Evolutionary conservation across 768 basidiomycete species (phyloP).

Genomic region (Tylopilus vinaceipallidus): DNA sequence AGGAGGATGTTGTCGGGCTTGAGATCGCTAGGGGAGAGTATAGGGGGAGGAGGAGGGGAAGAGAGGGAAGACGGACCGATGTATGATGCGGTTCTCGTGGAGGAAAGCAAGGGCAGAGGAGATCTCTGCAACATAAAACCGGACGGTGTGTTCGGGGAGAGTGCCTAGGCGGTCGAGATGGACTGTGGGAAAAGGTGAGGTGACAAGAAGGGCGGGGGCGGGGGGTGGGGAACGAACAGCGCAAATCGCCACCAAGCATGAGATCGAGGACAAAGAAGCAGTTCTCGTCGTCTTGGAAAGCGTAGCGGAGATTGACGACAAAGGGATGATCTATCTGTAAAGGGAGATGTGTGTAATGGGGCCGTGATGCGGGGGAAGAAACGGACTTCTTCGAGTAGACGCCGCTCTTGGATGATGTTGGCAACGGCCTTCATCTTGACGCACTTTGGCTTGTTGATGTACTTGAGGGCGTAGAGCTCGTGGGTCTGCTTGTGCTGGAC

Average conservation of each 20-base stretch:
- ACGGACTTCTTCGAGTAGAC: conserved; percentile 89
- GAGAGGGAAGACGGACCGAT: conserved; percentile 62
- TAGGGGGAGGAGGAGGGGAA: background rate
- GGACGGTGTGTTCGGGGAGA: conserved; percentile 73
- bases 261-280: conserved; percentile 98
- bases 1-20: conserved; percentile 98
- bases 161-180: conserved; percentile 82
- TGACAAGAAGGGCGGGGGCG: background rate
- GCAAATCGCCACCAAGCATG: conserved; percentile 93
- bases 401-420: conserved; percentile 95
- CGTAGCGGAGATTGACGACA: conserved; percentile 92
- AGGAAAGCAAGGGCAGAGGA: conserved; percentile 86
- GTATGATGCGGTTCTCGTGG: conserved; percentile 93
- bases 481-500: conserved; percentile 99
- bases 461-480: conserved; percentile 95
- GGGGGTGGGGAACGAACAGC: conserved; percentile 59
- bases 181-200: conserved; percentile 44
- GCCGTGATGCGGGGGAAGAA: background rate
- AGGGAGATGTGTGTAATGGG: background rate
- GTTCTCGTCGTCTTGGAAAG: conserved; percentile 97
- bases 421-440: conserved; percentile 98
- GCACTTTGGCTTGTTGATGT: conserved; percentile 98
- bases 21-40: conserved; percentile 60
- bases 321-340: conserved; percentile 92
- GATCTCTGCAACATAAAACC: conserved; percentile 88